These are phyloP conservation scores for Trichophyton mentagrophytes DNA, from an alignment of 2,329 filamentous ascomycete species.

Conservation along the genomic window DNA sequence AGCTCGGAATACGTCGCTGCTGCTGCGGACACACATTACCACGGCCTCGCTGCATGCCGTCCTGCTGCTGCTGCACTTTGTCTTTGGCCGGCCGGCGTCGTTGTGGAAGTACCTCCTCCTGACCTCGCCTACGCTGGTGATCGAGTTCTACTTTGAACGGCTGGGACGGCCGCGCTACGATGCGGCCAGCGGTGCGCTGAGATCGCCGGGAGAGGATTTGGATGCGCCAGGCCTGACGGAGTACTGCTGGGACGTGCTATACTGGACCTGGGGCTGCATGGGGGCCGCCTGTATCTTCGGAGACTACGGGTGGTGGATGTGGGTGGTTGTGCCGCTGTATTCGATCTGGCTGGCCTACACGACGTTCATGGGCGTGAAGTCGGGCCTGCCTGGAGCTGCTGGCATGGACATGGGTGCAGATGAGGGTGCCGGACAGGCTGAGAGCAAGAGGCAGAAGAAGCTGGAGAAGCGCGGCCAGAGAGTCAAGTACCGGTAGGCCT, in stretches of 20 bases:
- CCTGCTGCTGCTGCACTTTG: conserved; percentile 60
- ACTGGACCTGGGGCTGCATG: conserved; percentile 78
- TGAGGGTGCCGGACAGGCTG: conserved; percentile 18
- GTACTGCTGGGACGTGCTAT: conserved; percentile 95
- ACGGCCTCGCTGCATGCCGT: conserved; percentile 57
- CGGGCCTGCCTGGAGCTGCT: conserved; percentile 22
- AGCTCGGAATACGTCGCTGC: conserved; percentile 60
- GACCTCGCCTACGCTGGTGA: conserved; percentile 59
- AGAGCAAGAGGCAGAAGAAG: conserved; percentile 43
- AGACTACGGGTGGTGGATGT: conserved; percentile 63
- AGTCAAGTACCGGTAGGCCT: conserved; percentile 28
- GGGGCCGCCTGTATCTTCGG: conserved; percentile 63
- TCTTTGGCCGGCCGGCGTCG: conserved; percentile 49
- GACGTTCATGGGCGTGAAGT: conserved; percentile 36
- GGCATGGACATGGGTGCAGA: conserved; percentile 27
- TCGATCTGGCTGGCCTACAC: conserved; percentile 35
- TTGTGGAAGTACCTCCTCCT: conserved; percentile 57
- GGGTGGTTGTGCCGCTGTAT: conserved; percentile 39
- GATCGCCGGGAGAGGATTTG: conserved; percentile 73
- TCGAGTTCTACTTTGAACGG: conserved; percentile 75
- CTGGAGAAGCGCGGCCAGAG: conserved; percentile 39
- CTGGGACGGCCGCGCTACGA: conserved; percentile 68
- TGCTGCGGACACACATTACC: conserved; percentile 71
- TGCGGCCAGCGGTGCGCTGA: conserved; percentile 50
- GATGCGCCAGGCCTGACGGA: conserved; percentile 79